Base-by-base conservation (phyloP, 495 filamentous ascomycete genomes). In the Platismatia glauca region DNA sequence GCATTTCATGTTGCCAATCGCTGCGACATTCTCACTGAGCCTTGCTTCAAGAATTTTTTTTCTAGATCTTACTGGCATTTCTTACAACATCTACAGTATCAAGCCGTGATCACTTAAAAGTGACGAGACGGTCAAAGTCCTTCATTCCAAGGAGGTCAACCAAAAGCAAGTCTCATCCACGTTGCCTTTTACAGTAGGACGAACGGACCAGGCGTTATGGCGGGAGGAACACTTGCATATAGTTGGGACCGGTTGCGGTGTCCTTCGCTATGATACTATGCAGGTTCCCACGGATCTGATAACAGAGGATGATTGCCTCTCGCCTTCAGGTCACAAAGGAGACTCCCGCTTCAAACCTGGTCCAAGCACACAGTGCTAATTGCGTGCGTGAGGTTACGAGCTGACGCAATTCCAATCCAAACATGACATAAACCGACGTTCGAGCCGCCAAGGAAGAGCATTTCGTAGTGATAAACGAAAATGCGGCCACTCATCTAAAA, bases 401-500 rank as follows among this genome's bases (percentile, higher is more conserved):
- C 22, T 55, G 56, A 38, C 27, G 38, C 12, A 61, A 61, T 20
- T 55, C 67, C 18, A 27, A 48, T 34, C 20, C 50, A 20, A 53
- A 58, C 12, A 59, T 38, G 39, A 39, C 53, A 11, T 67, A 65
- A 56, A 57, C 62, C 2, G 27, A 56, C 12, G 43, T 31, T n/a
- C 35, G n/a, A 24, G 39, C 33, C 7, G 56, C 56, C n/a, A 41
- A 61, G 9, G 57, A 27, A 31, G 59, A 65, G 33, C 24, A 69
- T 22, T 65, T 79, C 46, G 75, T 77, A 15, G 69, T 82, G 18
- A 74, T 81, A 66, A 82, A 87, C 65, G 78, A 81, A 2, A 87
- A 88, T 69, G 84, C 75, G 13, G 85, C 84, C 6, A 81, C 82
- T 13, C 83, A 86, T 74, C 71, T 89, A 16, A 70, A 80, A 35